phyloP scores from a whole-genome alignment of 495 filamentous ascomycete species.

The Hypoxylon lenormandii region DNA sequence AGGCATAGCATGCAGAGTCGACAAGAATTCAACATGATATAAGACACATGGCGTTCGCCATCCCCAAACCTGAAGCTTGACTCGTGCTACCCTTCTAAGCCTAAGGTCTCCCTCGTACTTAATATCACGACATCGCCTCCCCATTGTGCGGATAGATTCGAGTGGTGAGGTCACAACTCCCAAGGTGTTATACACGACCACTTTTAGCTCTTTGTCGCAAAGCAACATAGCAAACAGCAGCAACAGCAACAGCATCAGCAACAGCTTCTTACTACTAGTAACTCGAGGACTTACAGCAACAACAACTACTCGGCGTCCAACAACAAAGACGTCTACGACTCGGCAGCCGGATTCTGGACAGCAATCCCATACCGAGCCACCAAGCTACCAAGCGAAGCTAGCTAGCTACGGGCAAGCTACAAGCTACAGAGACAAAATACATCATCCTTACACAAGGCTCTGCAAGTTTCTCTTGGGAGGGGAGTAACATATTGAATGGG shows the following conservation, averaged over 20 bases:
- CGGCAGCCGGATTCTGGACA: not conserved
- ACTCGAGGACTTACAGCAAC: not conserved
- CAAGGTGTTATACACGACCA: constrained; percentile 6
- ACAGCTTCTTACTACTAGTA: not conserved
- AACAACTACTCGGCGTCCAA: not conserved
- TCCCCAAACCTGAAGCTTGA: constrained; percentile 7
- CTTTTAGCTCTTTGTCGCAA: constrained; percentile 8
- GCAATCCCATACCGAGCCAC: too few species aligned
- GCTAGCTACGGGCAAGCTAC: too few species aligned
- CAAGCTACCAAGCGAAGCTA: constrained; percentile 4
- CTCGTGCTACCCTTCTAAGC: constrained; percentile 25
- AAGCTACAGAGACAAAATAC: constrained; percentile 12
- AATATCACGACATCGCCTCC: constrained; percentile 22
- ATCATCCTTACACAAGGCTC: constrained; percentile 40
- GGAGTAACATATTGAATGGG: constrained; percentile 29
- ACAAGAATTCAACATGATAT: constrained; percentile 12
- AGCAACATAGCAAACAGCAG: not conserved
- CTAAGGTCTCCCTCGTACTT: constrained; percentile 8
- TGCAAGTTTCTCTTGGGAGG: constrained; percentile 4
- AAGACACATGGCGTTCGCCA: constrained; percentile 20
- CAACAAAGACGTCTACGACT: constrained; percentile 11
- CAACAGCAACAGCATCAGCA: constrained; percentile 7
- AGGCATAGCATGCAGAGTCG: not conserved
- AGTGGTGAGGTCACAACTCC: constrained; percentile 28
- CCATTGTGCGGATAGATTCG: constrained; percentile 13